Base-by-base conservation (phyloP, 805 yeast genomes). In the Vanderwaltozyma polyspora region DNA sequence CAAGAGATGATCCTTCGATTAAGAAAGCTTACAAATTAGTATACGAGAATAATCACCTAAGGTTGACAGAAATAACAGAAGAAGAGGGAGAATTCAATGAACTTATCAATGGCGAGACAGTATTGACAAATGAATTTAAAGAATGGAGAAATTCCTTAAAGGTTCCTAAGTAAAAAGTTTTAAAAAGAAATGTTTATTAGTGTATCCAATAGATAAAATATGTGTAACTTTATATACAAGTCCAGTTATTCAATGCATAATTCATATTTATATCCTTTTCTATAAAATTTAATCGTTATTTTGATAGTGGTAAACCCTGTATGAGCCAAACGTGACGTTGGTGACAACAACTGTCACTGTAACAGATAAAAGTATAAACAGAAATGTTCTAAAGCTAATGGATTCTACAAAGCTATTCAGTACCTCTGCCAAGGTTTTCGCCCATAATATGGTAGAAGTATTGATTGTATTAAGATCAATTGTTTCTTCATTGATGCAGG, bases 401-500 rank as follows among this genome's bases (percentile, higher is more conserved):
- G 83, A 79, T 37, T 68, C 72, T 16, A 82, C 59, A 47, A 84
- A 84, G 2, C 86, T 75, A 56, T 85, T 81, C 29, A 85, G 62
- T 6, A 83, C 80, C 41, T 80, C 89, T 1, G 93, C 94, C 45
- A 84, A 67, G 0, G 89, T 78, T 51, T 79, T 86, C 0, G 93
- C 93, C 31, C 86, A 76, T 36, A 85, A 68, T 40, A 67, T 68
- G 1, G 89, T 81, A 32, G 74, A 68, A 3, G 13, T 25, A 19
- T 26, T 29, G 10, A 29, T 34, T 12, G 33, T 26, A 19, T 10
- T 30, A 10, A 36, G 15, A 21, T 34, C 33, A 5, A 25, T 34
- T 2, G 19, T 11, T 18, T 13, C 21, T 25, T 35, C 29, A 28
- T 34, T 23, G 86, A 84, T 83, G 55, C 98, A 91, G 37, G 68